Evolutionary conservation across 208 protist genomes (phyloP), one percentile per base, ranked within the genome.

Genomic region (Leptomonas seymouri): DNA sequence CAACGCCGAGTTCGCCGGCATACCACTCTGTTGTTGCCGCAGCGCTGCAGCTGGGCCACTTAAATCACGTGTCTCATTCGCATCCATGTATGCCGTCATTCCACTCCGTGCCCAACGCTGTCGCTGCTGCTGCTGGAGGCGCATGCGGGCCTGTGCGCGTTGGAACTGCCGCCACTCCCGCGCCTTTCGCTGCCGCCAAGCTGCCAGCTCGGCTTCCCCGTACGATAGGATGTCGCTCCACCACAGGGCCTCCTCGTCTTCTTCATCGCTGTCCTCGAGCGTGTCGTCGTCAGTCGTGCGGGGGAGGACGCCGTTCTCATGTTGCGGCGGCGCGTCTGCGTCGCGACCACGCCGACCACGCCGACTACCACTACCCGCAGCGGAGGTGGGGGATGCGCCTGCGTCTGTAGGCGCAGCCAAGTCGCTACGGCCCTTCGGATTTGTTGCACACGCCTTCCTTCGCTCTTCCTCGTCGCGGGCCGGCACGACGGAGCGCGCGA

Each of bases 161-260:
- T 69, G 50, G 20, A 46, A 56, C 53, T 70, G 71, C 3, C 60
- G 51, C 42, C 46, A 62, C 48, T 74, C 59, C 14, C 58, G 74
- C 7, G 63, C 41, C n/a, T 71, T 42, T 27, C 58, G 66, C 18
- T 62, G 66, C 2, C 73, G 73, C 65, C 59, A 73, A 7, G 31
- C 66, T 8, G 12, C 53, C n/a, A 71, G 34, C 41, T 68, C 62
- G 25, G 59, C 31, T 53, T 81, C 63, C 31, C 80, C 80, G 53
- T 84, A 67, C 44, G 76, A 53, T 27, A 84, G 23, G 16, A 89
- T 72, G 54, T 89, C 84, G n/a, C 25, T 66, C 84, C 84, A 89
- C 80, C 80, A 86, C 23, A 89, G 77, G n/a, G 71, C 72, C 36
- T 89, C 74, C 28, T 77, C 74, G 9, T 74, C 70, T 12, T 76